These are phyloP conservation scores for Fusarium humuli DNA, from an alignment of 2,329 filamentous ascomycete species.

Conservation along the genomic window DNA sequence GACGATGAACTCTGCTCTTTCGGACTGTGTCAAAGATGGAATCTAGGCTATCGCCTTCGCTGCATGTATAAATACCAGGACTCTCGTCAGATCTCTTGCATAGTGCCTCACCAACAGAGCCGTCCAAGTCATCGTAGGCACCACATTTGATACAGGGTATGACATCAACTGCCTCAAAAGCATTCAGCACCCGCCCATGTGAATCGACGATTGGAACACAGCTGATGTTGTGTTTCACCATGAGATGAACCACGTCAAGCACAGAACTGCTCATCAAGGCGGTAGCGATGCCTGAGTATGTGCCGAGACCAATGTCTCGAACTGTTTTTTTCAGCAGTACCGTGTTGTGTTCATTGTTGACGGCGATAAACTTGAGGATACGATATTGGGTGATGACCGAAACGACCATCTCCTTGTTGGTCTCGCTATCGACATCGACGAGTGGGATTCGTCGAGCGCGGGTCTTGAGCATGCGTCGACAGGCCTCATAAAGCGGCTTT, in stretches of 20 bases:
- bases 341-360: slow-evolving; percentile 88
- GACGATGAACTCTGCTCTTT: slow-evolving; percentile 90
- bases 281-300: slow-evolving; percentile 82
- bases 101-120: slow-evolving; percentile 88
- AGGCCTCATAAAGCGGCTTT: slow-evolving; percentile 92
- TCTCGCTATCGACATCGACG: slow-evolving; percentile 94
- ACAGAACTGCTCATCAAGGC: slow-evolving; percentile 91
- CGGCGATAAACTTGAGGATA: slow-evolving; percentile 97
- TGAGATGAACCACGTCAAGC: slow-evolving; percentile 91
- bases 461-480: slow-evolving; percentile 92
- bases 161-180: slow-evolving; percentile 97
- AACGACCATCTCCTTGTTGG: slow-evolving; percentile 90
- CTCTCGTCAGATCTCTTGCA: slow-evolving; percentile 91
- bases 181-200: slow-evolving; percentile 83
- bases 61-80: slow-evolving; percentile 96
- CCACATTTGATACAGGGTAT: slow-evolving; percentile 95
- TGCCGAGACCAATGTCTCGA: slow-evolving; percentile 84
- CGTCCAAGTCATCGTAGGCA: slow-evolving; percentile 88
- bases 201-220: slow-evolving; percentile 92
- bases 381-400: slow-evolving; percentile 98
- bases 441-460: slow-evolving; percentile 93
- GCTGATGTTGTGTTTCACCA: slow-evolving; percentile 93
- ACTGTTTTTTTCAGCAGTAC: slow-evolving; percentile 89
- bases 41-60: slow-evolving; percentile 88
- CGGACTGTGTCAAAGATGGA: slow-evolving; percentile 97